Base-by-base conservation (phyloP, 2,329 filamentous ascomycete genomes). In the Neospermospora avenae region DNA sequence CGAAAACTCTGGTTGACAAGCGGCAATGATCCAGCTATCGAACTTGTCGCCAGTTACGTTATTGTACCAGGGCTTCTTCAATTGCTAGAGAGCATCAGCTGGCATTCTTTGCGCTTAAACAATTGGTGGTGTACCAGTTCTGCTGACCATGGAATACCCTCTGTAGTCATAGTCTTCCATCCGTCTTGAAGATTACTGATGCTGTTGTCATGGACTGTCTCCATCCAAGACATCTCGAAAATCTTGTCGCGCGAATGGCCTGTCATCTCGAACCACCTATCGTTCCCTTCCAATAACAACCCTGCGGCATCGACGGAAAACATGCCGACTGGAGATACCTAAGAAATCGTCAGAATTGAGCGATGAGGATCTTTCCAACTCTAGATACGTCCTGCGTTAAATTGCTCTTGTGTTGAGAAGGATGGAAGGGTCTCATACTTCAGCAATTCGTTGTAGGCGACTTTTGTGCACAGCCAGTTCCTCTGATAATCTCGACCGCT, bases 261-360 rank as follows among this genome's bases (percentile, higher is more conserved):
- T 0, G 88, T 88, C 42, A 92, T 88, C 63, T 84, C 79, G 78
- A 81, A 86, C 81, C 82, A 95, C 70, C 87, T 89, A 62, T 92
- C 88, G 71, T 96, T 95, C 70, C 87, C 90, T 71, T 91, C 93
- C 8, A 83, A 88, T 67, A 95, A 87, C 24, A 80, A 77, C 3
- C 90, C 90, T 52, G 80, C 75, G 0, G 83, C 78, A 69, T 91
- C 83, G n/a, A 89, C 87, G 59, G 93, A 92, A 72, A 93, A 93
- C 77, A 96, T 57, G 18, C 59, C 59, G 34, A 60, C 59, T 54
- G 39, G 59, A 22, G 59, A 57, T 24, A 57, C 48, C 59, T 51
- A 10, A 7, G 10, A 14, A 18, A 16, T n/a, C 16, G 28, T 42
- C 14, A 44, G 53, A 8, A 46, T 24, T 0, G 3, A 18, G 13